Conservation (phyloP, 495 filamentous ascomycete genomes). For the Penicillium macrosclerotiorum region DNA sequence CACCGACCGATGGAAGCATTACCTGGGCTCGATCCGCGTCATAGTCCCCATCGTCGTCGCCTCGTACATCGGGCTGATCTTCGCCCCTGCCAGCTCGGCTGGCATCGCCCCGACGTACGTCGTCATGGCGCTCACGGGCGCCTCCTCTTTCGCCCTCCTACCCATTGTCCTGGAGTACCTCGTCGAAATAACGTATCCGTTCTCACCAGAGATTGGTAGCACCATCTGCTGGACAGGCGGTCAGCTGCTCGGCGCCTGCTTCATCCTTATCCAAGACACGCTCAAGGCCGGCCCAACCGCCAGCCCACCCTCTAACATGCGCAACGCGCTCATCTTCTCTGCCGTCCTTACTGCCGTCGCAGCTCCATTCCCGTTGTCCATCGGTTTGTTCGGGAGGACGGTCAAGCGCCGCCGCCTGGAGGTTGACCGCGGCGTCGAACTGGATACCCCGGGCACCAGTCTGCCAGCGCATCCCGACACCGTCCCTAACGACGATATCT, state of each 20-base stretch:
- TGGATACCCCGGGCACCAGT: conserved; percentile 12
- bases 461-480: not conserved
- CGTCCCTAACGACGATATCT: conserved; percentile 1
- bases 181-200: conserved; percentile 81
- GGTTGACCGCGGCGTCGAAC: conserved; percentile 44
- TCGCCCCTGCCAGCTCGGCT: conserved; percentile 67
- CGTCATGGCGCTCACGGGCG: conserved; percentile 68
- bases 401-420: conserved; percentile 56
- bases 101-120: conserved; percentile 67
- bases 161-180: conserved; percentile 85
- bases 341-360: conserved; percentile 65
- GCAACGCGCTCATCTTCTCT: conserved; percentile 70
- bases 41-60: conserved; percentile 72
- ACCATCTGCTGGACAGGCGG: conserved; percentile 83
- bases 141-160: conserved; percentile 73
- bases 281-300: conserved; percentile 60
- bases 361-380: conserved; percentile 61
- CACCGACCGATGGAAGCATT: conserved; percentile 80
- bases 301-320: conserved; percentile 67
- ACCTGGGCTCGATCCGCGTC: conserved; percentile 69
- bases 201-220: conserved; percentile 81
- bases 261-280: conserved; percentile 78
- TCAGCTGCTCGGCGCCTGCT: conserved; percentile 67
- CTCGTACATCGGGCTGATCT: conserved; percentile 75
- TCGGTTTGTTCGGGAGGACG: conserved; percentile 65